Base-by-base conservation (phyloP, 306 rosid genomes). In the Castanospermum australe region DNA sequence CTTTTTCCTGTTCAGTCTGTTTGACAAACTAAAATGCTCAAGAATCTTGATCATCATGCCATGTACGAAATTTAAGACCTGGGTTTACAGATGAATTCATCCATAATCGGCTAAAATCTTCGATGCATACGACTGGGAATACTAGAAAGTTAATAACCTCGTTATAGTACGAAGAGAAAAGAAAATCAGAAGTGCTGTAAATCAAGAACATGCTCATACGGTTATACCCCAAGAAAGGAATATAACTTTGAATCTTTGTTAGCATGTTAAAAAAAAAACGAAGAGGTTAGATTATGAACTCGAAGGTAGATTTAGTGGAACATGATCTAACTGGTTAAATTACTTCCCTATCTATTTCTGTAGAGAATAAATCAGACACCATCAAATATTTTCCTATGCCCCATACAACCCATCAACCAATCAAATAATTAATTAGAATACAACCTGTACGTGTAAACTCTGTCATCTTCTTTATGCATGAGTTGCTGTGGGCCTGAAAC, bases 401-500 rank as follows among this genome's bases (percentile, higher is more conserved):
- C 81, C 83, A 62, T 65, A 73, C 74, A 54, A 77, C 85, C 70
- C 85, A 48, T 79, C 50, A 84, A 88, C 84, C 89, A 88, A 93
- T 87, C 80, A 88, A 87, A 83, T 78, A 88, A 84, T 79, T 79
- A 70, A 52, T 35, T 69, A 48, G 47, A 79, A 79, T 47, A 75
- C 71, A 77, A 80, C 79, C 89, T 80, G 82, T 12, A 48, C 42
- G 65, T 54, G 65, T n/a, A 35, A 54, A 80, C 74, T 41, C 44
- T 59, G 74, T 77, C 69, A 76, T 78, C 87, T n/a, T n/a, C n/a
- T 55, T 86, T 86, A 92, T 50, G 88, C 83, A 38, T 83, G 86
- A 25, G 97, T 89, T 4, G 92, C 82, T 0, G 90, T 85, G 48
- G 97, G 97, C 87, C 84, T 91, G 88, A 95, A 95, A 84, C 99